Evolutionary conservation across 179 eudicot genomes (phyloP), one percentile per base, ranked within the genome.

Genomic region (Carnegiea gigantea): DNA sequence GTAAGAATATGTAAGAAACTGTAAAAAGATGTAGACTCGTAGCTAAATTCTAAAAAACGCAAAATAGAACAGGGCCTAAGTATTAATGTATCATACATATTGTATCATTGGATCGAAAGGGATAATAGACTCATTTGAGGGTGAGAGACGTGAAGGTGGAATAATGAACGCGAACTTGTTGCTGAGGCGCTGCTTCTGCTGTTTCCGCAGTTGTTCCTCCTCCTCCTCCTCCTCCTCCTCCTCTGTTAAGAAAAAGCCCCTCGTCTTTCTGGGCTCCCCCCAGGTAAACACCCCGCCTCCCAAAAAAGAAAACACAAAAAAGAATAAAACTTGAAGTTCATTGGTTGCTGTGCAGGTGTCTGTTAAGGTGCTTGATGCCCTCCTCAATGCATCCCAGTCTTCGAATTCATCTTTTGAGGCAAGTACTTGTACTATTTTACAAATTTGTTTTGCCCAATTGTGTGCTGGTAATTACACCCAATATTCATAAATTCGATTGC

Each of bases 241-340:
- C 51, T 49, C 86, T 57, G 4, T 85, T 11, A 84, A 80, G 28
- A 95, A 91, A 84, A 90, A 88, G 90, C 89, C 91, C 79, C 89
- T 95, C 54, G 92, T 94, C 77, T 94, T 94, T 87, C 81, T 94
- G 80, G 99, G 99, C 71, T 91, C 99, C 70, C 99, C 99, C 77
- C 94, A 94, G 83, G 98, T 93, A 36, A 43, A 14, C n/a, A 9
- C 30, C 53, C 68, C 59, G 15, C 77, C 40, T 73, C 1, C 24
- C 46, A 5, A 57, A 57, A 15, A 1, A 20, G 0, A 57, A 18
- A 57, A 6, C 18, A 20, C 1, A n/a, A 51, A 40, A 40, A 40
- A 40, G 8, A 40, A 3, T 0, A 13, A 51, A 4, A 30, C 28
- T 28, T 12, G 15, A 48, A 30, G 6, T 33, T 68, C 75, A 53